A percentile compares a stretch with the other conserved stretches of the same genome.
Evolutionary conservation across 2,329 filamentous ascomycete genomes (phyloP).

Genomic region (Pseudogymnoascus sp.): DNA sequence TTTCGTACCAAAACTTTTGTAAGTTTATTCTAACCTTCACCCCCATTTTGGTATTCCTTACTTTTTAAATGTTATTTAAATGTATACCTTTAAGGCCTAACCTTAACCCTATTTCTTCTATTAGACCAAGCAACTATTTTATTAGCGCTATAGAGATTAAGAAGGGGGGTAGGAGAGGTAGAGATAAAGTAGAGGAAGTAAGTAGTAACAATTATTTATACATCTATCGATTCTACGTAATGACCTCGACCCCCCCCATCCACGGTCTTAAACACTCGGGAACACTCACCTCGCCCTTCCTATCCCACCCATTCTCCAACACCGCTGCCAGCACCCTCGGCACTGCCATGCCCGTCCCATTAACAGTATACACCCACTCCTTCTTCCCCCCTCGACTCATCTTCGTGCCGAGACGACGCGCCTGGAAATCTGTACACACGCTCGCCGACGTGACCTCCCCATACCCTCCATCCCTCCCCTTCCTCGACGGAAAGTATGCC

Average conservation of each 20-base stretch:
- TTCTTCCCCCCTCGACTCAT: slow-evolving; percentile 47
- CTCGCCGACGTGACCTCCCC: slow-evolving; percentile 88
- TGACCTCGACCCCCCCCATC: slow-evolving; percentile 69
- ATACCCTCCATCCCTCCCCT: slow-evolving; percentile 62
- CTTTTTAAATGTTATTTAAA: too few species aligned
- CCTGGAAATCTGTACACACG: slow-evolving; percentile 93
- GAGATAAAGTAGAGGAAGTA: too few species aligned
- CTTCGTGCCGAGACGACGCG: slow-evolving; percentile 68
- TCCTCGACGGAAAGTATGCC: slow-evolving; percentile 80
- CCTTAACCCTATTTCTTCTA: too few species aligned
- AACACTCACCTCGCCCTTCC: slow-evolving; percentile 56
- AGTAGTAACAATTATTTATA: too few species aligned
- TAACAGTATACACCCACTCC: slow-evolving; percentile 79
- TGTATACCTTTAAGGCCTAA: too few species aligned
- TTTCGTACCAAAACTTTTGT: neutral
- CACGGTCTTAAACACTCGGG: slow-evolving; percentile 73
- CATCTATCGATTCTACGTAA: slow-evolving; percentile 32
- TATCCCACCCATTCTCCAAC: slow-evolving; percentile 84
- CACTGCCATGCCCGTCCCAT: slow-evolving; percentile 88
- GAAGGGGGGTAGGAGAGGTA: too few species aligned
- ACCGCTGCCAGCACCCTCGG: slow-evolving; percentile 83
- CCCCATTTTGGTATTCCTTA: neutral
- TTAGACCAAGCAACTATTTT: too few species aligned
- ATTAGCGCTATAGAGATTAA: too few species aligned
- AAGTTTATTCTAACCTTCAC: neutral